Base-by-base conservation (phyloP, 2,329 filamentous ascomycete species). In the Metarhizium guizhouense region DNA sequence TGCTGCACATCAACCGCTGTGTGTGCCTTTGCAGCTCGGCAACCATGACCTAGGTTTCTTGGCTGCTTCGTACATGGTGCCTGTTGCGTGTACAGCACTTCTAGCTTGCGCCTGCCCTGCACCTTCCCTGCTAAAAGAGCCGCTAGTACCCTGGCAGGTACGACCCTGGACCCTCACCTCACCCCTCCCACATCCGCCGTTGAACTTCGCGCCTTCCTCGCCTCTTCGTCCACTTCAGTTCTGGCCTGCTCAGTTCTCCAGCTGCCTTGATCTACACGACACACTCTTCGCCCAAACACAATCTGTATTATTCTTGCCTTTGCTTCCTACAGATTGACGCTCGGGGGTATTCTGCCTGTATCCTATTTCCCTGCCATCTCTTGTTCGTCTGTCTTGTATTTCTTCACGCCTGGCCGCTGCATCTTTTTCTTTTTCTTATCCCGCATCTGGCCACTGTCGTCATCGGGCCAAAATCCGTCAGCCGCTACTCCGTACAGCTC, bases 361-460 rank as follows among this genome's bases (percentile, higher is more conserved):
- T 30, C 45, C 7, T 30, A 14, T 7, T 13, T 10, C 25, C 30
- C 45, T 30, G 45, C 20, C 8, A 7, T 48, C 45, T 6, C 14
- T 48, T 18, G 45, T 30, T 48, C 7, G 10, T 16, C 11, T 48
- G 7, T 48, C 45, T 11, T 30, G 45, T n/a, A 29, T 11, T 29
- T 48, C 25, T 16, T 29, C 6, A 6, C 18, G 20, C 45, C 20
- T 7, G 10, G 25, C 20, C 45, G 25, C 20, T 40, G 38, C 48
- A 11, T 25, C 3, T 8, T 7, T 20, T 20, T 50, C 32, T 14
- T 20, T 51, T 38, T 38, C 4, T 30, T 20, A 42, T 52, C 36
- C 50, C 50, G 36, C 50, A 43, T 13, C 43, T 45, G 51, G 36
- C 51, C 16, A 13, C 38, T 43, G 54, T 51, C 54, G 47, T 56